These are phyloP conservation scores for Lactarius pseudohatsudake DNA, from an alignment of 768 basidiomycete genomes.

Conservation along the genomic window DNA sequence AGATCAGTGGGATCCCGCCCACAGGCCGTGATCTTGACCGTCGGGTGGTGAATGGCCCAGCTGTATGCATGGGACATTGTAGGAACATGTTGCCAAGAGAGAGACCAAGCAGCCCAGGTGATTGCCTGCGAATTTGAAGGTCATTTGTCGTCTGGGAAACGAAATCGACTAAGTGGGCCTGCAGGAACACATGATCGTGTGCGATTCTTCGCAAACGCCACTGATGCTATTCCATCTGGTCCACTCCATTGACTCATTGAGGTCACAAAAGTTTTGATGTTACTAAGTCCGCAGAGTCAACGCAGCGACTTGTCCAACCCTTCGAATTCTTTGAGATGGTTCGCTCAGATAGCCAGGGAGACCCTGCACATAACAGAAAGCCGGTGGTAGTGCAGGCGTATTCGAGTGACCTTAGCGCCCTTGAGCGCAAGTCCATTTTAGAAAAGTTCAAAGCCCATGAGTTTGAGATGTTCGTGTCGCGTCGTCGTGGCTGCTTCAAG, in stretches of 20 bases:
- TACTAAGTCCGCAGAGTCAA: constrained; percentile 96
- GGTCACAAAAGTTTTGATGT: constrained; percentile 76
- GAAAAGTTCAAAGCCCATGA: constrained; percentile 79
- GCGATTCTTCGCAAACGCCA: constrained; percentile 78
- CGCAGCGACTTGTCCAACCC: constrained; percentile 74
- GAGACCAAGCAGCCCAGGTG: too few relatives aligned
- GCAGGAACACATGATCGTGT: constrained; percentile 86
- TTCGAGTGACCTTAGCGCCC: constrained; percentile 77
- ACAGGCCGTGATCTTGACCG: too few relatives aligned
- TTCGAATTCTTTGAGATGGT: constrained; percentile 78
- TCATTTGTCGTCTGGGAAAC: constrained; percentile 16
- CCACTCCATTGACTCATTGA: constrained; percentile 51
- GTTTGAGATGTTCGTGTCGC: constrained; percentile 78
- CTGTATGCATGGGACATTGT: too few relatives aligned
- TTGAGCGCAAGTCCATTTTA: constrained; percentile 74
- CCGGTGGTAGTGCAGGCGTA: constrained; percentile 63
- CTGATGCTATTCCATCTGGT: constrained; percentile 87
- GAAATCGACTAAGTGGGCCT: neutral
- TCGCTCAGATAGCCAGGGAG: constrained; percentile 29
- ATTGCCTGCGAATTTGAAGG: constrained; percentile 66
- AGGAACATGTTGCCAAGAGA: too few relatives aligned
- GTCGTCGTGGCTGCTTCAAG: constrained; percentile 10
- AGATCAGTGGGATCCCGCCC: too few relatives aligned
- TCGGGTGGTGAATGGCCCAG: too few relatives aligned
- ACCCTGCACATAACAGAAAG: constrained; percentile 28